These are phyloP conservation scores for Tolypocladium nubicola DNA, from an alignment of 2,329 filamentous ascomycete genomes.

Conservation along the genomic window DNA sequence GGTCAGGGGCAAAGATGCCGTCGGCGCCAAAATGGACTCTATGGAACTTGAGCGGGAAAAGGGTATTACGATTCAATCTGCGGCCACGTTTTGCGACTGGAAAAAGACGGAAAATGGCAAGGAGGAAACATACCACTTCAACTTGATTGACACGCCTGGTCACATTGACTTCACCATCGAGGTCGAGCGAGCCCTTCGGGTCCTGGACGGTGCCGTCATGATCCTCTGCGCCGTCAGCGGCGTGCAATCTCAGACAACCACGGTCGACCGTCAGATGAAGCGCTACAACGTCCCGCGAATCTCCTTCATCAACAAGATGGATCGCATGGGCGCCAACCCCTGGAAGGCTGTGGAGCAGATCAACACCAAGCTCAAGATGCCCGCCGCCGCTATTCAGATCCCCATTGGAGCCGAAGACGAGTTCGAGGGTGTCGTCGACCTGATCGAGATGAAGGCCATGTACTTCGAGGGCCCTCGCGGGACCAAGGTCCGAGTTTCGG, in stretches of 20 bases:
- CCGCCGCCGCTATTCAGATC: conserved; percentile 86
- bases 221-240: conserved; percentile 95
- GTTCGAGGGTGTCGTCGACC: conserved; percentile 84
- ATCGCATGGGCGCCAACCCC: conserved; percentile 95
- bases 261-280: conserved; percentile 97
- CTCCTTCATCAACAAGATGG: conserved; percentile 99
- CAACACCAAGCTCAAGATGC: conserved; percentile 88
- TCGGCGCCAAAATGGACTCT: conserved; percentile 98
- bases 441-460: conserved; percentile 84
- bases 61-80: conserved; percentile 97
- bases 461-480: conserved; percentile 84
- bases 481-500: conserved; percentile 62
- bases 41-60: conserved; percentile 99
- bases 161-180: conserved; percentile 99
- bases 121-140: conserved; percentile 91
- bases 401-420: conserved; percentile 88
- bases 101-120: conserved; percentile 72
- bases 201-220: conserved; percentile 95
- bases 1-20: conserved; percentile 85
- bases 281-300: conserved; percentile 93
- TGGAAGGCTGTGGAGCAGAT: conserved; percentile 98
- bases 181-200: conserved; percentile 87
- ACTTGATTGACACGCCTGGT: conserved; percentile 95
- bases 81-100: conserved; percentile 97
- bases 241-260: conserved; percentile 96